Evolutionary conservation across 306 rosid species (phyloP).

Genomic region (Cucumis hystrix): DNA sequence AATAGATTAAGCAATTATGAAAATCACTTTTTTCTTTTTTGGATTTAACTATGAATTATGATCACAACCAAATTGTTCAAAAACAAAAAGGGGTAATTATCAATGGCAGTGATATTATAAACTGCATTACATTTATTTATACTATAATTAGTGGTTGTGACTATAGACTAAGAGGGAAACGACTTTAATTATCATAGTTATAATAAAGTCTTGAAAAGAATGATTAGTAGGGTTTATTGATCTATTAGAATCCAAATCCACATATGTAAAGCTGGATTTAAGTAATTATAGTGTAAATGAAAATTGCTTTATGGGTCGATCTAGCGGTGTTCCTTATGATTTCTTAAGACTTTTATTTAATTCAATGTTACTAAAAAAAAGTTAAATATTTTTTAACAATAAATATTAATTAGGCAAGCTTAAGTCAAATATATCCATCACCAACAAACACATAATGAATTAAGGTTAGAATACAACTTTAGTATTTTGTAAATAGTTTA

Average conservation of each 20-base stretch:
- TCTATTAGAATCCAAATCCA: background rate
- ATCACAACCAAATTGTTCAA: background rate
- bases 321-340: no score
- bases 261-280: no score
- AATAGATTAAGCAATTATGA: conserved; percentile 1
- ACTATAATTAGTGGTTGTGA: background rate
- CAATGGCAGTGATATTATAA: background rate
- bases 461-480: no score
- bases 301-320: no score
- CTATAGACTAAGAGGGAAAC: background rate
- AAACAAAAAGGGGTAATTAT: background rate
- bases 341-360: no score
- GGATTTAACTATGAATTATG: background rate
- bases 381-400: no score
- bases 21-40: background rate
- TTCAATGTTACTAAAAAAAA: no score
- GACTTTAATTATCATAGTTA: background rate
- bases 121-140: background rate
- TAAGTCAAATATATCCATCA: no score
- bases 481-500: no score
- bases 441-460: no score
- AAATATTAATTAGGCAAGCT: no score
- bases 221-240: background rate
- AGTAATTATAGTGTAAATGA: no score
- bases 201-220: background rate